phyloP scores from a whole-genome alignment of 2,329 filamentous ascomycete species.

The Venturia asperata region DNA sequence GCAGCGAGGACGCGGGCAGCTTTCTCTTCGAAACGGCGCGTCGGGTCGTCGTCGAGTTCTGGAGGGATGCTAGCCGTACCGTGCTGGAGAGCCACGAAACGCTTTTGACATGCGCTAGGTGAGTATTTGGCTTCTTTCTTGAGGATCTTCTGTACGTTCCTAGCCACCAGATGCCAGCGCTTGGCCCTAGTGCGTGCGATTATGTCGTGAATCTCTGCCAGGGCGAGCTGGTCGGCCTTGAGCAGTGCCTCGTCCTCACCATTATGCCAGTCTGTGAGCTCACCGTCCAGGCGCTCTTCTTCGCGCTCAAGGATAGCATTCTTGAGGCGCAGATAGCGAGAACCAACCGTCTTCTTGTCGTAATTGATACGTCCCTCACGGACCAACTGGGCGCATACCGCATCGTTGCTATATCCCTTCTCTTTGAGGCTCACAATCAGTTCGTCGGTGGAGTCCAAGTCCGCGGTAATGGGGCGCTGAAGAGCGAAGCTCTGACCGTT shows the following conservation, averaged over 20 bases:
- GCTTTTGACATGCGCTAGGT: slow-evolving; percentile 39
- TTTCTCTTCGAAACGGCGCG: slow-evolving; percentile 31
- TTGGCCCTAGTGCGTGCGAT: slow-evolving; percentile 36
- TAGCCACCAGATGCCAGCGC: slow-evolving; percentile 40
- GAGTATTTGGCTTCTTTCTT: slow-evolving; percentile 39
- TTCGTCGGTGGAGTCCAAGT: slow-evolving; percentile 43
- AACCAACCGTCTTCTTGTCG: slow-evolving; percentile 42
- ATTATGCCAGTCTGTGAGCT: slow-evolving; percentile 44
- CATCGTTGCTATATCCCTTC: slow-evolving; percentile 37
- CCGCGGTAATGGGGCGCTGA: slow-evolving; percentile 31
- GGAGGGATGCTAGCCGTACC: slow-evolving; percentile 41
- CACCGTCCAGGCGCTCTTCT: slow-evolving; percentile 41
- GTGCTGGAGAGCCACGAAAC: slow-evolving; percentile 35
- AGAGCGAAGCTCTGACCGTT: slow-evolving; percentile 37
- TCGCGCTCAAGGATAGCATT: slow-evolving; percentile 36
- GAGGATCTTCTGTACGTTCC: slow-evolving; percentile 34
- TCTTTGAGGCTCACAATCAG: slow-evolving; percentile 40
- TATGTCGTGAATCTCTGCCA: slow-evolving; percentile 37
- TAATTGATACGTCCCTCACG: slow-evolving; percentile 39
- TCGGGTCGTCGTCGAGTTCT: slow-evolving; percentile 37
- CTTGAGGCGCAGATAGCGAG: slow-evolving; percentile 41
- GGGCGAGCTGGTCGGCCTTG: slow-evolving; percentile 35
- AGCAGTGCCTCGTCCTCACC: slow-evolving; percentile 44
- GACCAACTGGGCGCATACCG: slow-evolving; percentile 38
- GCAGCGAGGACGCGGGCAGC: slow-evolving; percentile 25